A percentile compares a stretch with the other conserved stretches of the same genome.
These are phyloP conservation scores for Glonium stellatum DNA, from an alignment of 495 filamentous ascomycete species.

Conservation along the genomic window DNA sequence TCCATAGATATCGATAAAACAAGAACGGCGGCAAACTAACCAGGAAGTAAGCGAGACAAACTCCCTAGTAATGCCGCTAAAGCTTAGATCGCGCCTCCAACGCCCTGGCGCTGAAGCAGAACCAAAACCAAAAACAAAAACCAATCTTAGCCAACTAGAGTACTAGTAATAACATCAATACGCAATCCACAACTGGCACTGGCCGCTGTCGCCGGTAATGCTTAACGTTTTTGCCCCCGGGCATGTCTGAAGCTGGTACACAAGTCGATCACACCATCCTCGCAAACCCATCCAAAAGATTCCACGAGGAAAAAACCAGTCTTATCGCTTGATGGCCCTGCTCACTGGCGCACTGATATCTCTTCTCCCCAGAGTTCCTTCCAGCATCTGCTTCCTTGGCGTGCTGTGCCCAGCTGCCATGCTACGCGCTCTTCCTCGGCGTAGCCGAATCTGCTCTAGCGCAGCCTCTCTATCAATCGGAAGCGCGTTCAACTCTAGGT, in stretches of 20 bases:
- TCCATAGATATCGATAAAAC: background rate
- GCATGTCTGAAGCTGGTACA: background rate
- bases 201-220: no score
- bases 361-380: slow-evolving; percentile 30
- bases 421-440: slow-evolving; percentile 36
- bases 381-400: slow-evolving; percentile 37
- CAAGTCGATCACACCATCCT: background rate
- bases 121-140: slow-evolving; percentile 3
- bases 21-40: background rate
- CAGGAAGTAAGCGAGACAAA: background rate
- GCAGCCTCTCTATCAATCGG: slow-evolving; percentile 38
- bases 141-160: slow-evolving; percentile 4
- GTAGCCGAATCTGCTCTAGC: slow-evolving; percentile 35
- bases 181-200: no score
- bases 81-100: background rate
- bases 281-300: background rate
- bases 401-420: slow-evolving; percentile 35
- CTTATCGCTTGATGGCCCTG: slow-evolving; percentile 14
- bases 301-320: background rate
- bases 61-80: slow-evolving; percentile 24
- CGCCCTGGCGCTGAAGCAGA: background rate
- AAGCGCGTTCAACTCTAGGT: slow-evolving; percentile 18
- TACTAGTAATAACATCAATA: background rate
- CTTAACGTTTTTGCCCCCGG: no score
- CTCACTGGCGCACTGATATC: slow-evolving; percentile 38